Evolutionary conservation across 495 filamentous ascomycete genomes (phyloP).

Genomic region (Bacidia gigantensis): DNA sequence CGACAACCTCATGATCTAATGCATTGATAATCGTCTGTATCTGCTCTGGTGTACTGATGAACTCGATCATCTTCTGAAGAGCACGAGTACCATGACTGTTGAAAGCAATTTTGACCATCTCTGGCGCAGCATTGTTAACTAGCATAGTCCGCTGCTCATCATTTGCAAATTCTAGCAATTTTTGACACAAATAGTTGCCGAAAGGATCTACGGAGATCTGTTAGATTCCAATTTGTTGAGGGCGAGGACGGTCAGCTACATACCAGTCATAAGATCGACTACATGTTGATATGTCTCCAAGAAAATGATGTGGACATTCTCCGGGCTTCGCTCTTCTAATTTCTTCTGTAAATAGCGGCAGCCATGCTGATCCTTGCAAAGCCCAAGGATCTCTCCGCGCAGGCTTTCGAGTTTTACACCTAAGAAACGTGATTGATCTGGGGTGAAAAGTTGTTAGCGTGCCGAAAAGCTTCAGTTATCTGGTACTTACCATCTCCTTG

Average conservation of each 20-base stretch:
- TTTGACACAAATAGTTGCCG: slow-evolving; percentile 96
- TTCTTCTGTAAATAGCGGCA: slow-evolving; percentile 94
- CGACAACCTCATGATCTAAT: slow-evolving; percentile 65
- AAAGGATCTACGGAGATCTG: too few species aligned
- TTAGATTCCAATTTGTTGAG: slow-evolving; percentile 24
- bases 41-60: slow-evolving; percentile 65
- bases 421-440: slow-evolving; percentile 45
- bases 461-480: too few species aligned
- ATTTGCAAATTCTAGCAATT: slow-evolving; percentile 81
- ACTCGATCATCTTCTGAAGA: slow-evolving; percentile 98
- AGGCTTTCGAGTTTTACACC: slow-evolving; percentile 68
- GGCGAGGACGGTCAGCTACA: slow-evolving; percentile 16
- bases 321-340: slow-evolving; percentile 74
- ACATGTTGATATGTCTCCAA: slow-evolving; percentile 81
- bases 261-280: slow-evolving; percentile 91
- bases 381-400: slow-evolving; percentile 62
- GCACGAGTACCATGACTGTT: slow-evolving; percentile 96
- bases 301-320: slow-evolving; percentile 85
- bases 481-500: slow-evolving; percentile 44
- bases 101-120: slow-evolving; percentile 80
- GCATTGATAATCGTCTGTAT: slow-evolving; percentile 71
- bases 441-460: too few species aligned
- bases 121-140: slow-evolving; percentile 71
- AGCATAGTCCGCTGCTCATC: slow-evolving; percentile 88
- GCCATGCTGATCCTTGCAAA: slow-evolving; percentile 96